phyloP scores from a whole-genome alignment of 2,329 filamentous ascomycete genomes.

The Uncinocarpus reesii region DNA sequence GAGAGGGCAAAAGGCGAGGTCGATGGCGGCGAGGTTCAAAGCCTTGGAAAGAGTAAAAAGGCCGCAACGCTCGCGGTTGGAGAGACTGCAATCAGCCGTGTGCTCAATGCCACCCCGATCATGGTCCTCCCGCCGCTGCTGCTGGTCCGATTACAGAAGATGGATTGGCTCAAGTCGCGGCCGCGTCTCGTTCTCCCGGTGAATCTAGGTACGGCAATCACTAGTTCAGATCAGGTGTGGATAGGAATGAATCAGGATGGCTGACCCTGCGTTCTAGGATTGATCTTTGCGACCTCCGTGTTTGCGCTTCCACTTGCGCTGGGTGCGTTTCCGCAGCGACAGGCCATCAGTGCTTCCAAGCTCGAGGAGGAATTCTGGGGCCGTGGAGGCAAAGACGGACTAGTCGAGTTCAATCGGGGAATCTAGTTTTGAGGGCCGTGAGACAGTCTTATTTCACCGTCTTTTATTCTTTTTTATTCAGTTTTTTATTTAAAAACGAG shows the following conservation, averaged over 20 bases:
- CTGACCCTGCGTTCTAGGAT: conserved; percentile 25
- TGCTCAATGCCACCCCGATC: conserved; percentile 89
- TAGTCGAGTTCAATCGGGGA: conserved; percentile 94
- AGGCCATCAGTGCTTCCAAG: conserved; percentile 62
- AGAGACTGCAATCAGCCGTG: conserved; percentile 83
- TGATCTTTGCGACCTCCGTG: conserved; percentile 79
- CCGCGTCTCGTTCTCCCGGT: conserved; percentile 69
- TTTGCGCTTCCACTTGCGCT: conserved; percentile 82
- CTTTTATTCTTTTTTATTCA: background rate
- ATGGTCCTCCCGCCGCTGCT: conserved; percentile 91
- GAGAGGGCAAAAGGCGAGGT: conserved; percentile 57
- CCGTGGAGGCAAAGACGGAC: conserved; percentile 63
- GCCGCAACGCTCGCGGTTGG: conserved; percentile 82
- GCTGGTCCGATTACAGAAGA: conserved; percentile 73
- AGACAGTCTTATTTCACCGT: background rate
- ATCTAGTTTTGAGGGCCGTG: conserved; percentile 49
- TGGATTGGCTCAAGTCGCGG: conserved; percentile 66
- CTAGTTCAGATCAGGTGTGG: background rate
- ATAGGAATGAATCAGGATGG: background rate
- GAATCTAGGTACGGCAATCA: conserved; percentile 53
- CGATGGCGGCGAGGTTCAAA: conserved; percentile 55
- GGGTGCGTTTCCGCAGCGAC: conserved; percentile 83
- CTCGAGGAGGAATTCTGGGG: conserved; percentile 82
- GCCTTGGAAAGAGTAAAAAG: conserved; percentile 75
- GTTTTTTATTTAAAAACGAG: too few species aligned